phyloP scores from a whole-genome alignment of 2,329 filamentous ascomycete genomes.

The Myriosclerotinia scirpicola region DNA sequence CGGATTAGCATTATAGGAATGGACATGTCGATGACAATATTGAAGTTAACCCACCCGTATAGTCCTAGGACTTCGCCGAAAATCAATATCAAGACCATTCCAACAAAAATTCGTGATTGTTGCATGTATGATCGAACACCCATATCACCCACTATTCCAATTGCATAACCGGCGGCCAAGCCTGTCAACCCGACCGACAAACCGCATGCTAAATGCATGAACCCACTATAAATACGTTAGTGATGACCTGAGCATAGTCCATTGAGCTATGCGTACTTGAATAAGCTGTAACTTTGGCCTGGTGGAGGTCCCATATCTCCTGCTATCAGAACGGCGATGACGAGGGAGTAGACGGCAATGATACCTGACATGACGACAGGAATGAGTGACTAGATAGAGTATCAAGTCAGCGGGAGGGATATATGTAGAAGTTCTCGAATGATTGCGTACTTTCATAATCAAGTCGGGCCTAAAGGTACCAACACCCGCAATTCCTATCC shows the following conservation, averaged over 20 bases:
- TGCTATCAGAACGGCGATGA: constrained; percentile 94
- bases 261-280: constrained; percentile 58
- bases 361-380: constrained; percentile 99
- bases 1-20: constrained; percentile 25
- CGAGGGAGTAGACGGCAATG: constrained; percentile 95
- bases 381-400: constrained; percentile 61
- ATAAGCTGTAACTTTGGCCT: constrained; percentile 72
- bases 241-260: neutral
- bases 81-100: constrained; percentile 98
- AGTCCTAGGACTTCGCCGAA: constrained; percentile 97
- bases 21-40: neutral
- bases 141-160: constrained; percentile 91
- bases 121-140: constrained; percentile 95
- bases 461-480: constrained; percentile 82
- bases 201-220: constrained; percentile 90
- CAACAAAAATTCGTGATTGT: constrained; percentile 93
- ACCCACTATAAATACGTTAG: constrained; percentile 57
- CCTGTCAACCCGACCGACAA: constrained; percentile 90
- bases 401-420: constrained; percentile 15
- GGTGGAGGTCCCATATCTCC: constrained; percentile 78
- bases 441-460: constrained; percentile 79
- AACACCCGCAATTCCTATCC: constrained; percentile 83
- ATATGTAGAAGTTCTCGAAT: neutral
- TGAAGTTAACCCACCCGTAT: constrained; percentile 73
- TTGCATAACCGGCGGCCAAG: constrained; percentile 91